Base-by-base conservation (phyloP, 2,329 filamentous ascomycete genomes). In the Ceratocystis alfenasii region DNA sequence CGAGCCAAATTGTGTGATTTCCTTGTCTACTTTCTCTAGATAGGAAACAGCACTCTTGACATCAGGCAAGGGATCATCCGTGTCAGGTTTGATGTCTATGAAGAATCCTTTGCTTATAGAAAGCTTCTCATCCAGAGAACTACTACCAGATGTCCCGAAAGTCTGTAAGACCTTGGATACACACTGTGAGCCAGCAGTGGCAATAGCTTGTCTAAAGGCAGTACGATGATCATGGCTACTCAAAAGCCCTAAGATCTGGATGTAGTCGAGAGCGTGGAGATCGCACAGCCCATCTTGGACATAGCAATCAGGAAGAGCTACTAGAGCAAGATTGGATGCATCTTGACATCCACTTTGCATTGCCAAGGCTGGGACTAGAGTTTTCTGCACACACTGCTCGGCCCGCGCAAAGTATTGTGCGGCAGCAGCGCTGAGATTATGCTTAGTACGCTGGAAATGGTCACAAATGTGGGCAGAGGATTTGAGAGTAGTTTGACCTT, bases 221-320 rank as follows among this genome's bases (percentile, higher is more conserved):
- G 48, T 60, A 45, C 63, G 63, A 30, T 63, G 66, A 20, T 67
- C 63, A n/a, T 67, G 63, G 8, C 55, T 62, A 7, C 22, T 44
- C 22, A 67, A 44, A 10, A 67, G 48, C 12, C 63, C 63, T 2
- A 67, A 44, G 48, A 67, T 67, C 25, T 62, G 17, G 4, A 55
- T 15, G 50, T 67, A 67, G 45, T 65, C 63, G n/a, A 15, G 44
- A n/a, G 57, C n/a, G 15, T 48, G 44, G 15, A 67, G 41, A 15
- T 65, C 63, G 44, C 66, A 67, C 5, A 67, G 50, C 12, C 57
- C 50, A 20, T 65, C 45, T 15, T 65, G 62, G 5, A 30, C 30
- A 17, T 67, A 67, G 30, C 63, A 67, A 17, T 55, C 45, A 6
- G 59, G 45, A 25, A 67, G 25, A 10, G 55, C 44, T 41, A 62